Evolutionary conservation across 257 asterid genomes (phyloP), one percentile per base, ranked within the genome.

Genomic region (Agastache rugosa): DNA sequence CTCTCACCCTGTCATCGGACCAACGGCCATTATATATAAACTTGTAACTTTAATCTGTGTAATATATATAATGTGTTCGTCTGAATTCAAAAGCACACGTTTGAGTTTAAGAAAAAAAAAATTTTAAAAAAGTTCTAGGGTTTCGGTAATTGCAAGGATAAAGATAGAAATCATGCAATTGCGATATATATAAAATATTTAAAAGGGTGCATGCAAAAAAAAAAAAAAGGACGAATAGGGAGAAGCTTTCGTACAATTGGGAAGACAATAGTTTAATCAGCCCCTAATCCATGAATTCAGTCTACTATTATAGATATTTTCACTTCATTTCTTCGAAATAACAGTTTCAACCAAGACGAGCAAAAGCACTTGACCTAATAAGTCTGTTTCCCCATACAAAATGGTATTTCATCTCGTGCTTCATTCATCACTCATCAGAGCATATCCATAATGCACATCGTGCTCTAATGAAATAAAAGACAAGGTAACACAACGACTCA

Each of bases 131-230:
- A 41, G 1, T 1, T 11, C 15, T 41, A 41, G 47, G 47, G 4
- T 41, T 41, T 12, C 17, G 17, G 51, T 12, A 14, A 5, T 45
- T 14, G 17, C 51, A 45, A 14, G 5, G 51, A 45, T 12, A 12
- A 45, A 12, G 17, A 45, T 45, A 45, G n/a, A 44, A 20, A 54
- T 54, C 60, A 54, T 54, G 60, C 60, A 54, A 54, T 54, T 54
- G 60, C 14, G 11, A 54, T 9, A 17, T 22, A 10, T n/a, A 16
- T 8, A 6, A 16, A 16, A 5, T 16, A 16, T 16, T 8, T 6
- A 48, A 48, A 48, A 5, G 55, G 10, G 22, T 6, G 55, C 20
- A n/a, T 16, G 55, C 11, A 0, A 48, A 47, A n/a, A n/a, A n/a
- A n/a, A n/a, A n/a, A n/a, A n/a, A n/a, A n/a, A n/a, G n/a, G 3